A percentile compares a stretch with the other conserved stretches of the same genome.
phyloP scores from a whole-genome alignment of 352 stramenopile species.

The Phytophthora chlamydospora region DNA sequence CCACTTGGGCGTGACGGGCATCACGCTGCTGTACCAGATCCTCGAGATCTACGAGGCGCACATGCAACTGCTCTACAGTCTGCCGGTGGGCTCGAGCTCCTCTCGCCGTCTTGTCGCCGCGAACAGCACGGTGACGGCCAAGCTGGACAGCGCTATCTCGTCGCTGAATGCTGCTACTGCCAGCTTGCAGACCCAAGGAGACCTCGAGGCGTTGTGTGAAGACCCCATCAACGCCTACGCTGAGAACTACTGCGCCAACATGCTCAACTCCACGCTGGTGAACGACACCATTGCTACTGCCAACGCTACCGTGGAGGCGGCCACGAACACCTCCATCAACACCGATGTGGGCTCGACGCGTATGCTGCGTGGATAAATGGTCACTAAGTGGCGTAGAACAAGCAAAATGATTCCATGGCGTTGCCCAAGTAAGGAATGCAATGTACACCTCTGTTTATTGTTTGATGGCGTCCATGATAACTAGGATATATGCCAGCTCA shows the following conservation, averaged over 20 bases:
- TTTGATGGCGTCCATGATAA: no score
- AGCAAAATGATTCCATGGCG: no score
- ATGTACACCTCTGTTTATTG: no score
- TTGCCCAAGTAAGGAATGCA: no score
- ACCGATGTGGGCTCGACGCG: conserved; percentile 19
- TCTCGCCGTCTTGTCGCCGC: conserved; percentile 18
- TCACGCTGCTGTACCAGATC: conserved; percentile 49
- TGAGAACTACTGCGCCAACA: conserved; percentile 37
- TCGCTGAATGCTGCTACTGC: conserved; percentile 42
- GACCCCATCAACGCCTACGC: conserved; percentile 39
- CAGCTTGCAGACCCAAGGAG: conserved; percentile 40
- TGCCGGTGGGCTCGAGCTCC: conserved; percentile 30
- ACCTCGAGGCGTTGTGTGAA: conserved; percentile 42
- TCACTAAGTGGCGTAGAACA: not conserved
- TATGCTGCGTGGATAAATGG: conserved; percentile 17
- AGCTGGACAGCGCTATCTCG: conserved; percentile 37
- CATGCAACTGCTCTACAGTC: conserved; percentile 38
- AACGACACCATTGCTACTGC: conserved; percentile 26
- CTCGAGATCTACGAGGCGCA: conserved; percentile 52
- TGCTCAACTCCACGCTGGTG: conserved; percentile 35
- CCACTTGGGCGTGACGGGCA: conserved; percentile 50
- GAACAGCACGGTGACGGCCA: conserved; percentile 25
- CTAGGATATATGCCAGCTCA: no score
- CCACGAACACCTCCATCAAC: conserved; percentile 24
- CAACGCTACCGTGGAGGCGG: conserved; percentile 32